Evolutionary conservation across 495 filamentous ascomycete genomes (phyloP), one percentile per base, ranked within the genome.

Genomic region (Aspergillus nidulans): DNA sequence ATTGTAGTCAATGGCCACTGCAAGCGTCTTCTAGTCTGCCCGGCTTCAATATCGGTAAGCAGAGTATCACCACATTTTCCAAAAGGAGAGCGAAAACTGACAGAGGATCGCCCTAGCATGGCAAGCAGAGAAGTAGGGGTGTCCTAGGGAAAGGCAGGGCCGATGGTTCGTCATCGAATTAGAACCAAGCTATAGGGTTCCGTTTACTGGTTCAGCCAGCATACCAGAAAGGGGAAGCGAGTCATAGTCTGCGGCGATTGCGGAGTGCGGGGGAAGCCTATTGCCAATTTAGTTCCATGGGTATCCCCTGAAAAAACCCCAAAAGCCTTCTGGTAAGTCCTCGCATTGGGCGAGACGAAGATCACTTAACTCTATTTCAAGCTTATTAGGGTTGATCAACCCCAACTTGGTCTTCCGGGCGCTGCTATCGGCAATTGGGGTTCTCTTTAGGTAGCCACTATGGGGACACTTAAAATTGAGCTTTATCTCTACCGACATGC

Each of bases 401-500:
- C 43, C 23, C 43, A 25, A 23, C 12, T 16, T 16, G 23, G 4
- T 45, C 3, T 2, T n/a, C 44, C 44, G 44, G 44, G 25, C 44
- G 25, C 10, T 32, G 15, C 15, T 16, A 30, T 47, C 44, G 44
- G 44, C 44, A 47, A 26, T 47, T 47, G 23, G 15, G 10, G 9
- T 7, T 13, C 21, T 24, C 13, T 23, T 45, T 12, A 19, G 44
- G n/a, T 34, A 34, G 25, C 40, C 19, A 19, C n/a, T 32, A 15
- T 15, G 23, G 44, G 40, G 5, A n/a, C 44, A 47, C 44, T 16
- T 19, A 32, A 47, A 47, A 18, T 32, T 12, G 25, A 32, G 26
- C 43, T 28, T 32, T 47, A 19, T 18, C 26, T 47, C 44, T 47
- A 32, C 44, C 44, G 44, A 47, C n/a, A 34, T n/a, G 44, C 19